Conservation (phyloP, 2,329 filamentous ascomycete genomes). For the Trichoderma sp. region DNA sequence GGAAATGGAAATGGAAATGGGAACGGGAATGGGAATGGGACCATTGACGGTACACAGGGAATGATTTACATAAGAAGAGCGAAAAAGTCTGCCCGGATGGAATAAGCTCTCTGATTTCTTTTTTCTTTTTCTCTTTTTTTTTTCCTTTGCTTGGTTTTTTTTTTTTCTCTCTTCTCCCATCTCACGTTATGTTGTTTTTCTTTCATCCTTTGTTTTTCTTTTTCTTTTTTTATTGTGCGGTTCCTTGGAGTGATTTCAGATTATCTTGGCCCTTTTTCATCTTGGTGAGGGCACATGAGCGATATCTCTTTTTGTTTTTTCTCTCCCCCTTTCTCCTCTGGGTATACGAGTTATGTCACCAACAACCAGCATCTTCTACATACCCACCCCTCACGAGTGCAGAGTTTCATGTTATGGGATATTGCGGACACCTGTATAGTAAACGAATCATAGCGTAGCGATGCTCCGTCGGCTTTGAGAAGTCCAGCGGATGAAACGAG, state of each 20-base stretch:
- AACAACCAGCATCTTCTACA: conserved; percentile 2
- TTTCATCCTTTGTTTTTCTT: not conserved
- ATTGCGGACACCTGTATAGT: conserved; percentile 9
- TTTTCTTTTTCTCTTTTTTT: not conserved
- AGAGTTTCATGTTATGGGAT: not conserved
- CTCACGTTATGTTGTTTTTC: not conserved
- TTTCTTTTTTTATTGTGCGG: not conserved
- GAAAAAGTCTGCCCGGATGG: conserved; percentile 13
- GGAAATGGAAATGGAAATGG: not conserved
- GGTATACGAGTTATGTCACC: not conserved
- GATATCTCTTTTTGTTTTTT: not conserved
- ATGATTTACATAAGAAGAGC: conserved; percentile 18
- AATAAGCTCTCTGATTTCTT: not conserved
- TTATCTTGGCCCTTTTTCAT: not conserved
- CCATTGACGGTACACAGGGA: conserved; percentile 8
- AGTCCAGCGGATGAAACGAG: not conserved
- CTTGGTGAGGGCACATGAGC: not conserved
- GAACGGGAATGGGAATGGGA: not conserved
- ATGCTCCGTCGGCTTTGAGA: not conserved
- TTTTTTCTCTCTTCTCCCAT: not conserved
- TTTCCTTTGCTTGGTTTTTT: too few relatives aligned
- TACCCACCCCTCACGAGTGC: not conserved
- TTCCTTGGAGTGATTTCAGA: not conserved
- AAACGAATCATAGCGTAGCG: conserved; percentile 17
- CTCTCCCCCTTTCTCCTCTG: not conserved